Evolutionary conservation across 495 filamentous ascomycete species (phyloP), one percentile per base, ranked within the genome.

Genomic region (Lentithecium fluviatile): DNA sequence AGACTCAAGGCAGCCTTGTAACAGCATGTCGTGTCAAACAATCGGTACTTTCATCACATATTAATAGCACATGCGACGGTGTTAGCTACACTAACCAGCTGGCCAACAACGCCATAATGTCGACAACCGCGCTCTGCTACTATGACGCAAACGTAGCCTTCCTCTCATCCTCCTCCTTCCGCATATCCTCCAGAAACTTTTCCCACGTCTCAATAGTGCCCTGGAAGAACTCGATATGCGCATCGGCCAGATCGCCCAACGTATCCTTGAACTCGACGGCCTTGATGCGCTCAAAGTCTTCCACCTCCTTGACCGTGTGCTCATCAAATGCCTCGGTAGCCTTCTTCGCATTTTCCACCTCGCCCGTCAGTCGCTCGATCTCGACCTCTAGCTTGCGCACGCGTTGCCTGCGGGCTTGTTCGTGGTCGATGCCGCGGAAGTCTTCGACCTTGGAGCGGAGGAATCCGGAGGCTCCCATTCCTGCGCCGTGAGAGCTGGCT

Each of bases 241-340:
- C 84, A 65, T 91, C 89, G 8, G 92, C 91, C 45, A 97, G 76
- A 24, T 80, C 83, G 12, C 88, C 89, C 60, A 97, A 79, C 50
- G 91, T 91, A 64, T 88, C 84, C 67, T 89, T 89, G 73, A 98
- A 93, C 78, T 98, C 94, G 52, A 88, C 79, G 25, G 88, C 84
- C 76, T 98, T 98, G 80, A 97, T 96, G 43, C 91, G 83, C 76
- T 97, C 94, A 71, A 98, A 98, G 71, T 95, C 92, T 13, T 79
- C 83, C 1, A 96, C 89, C 77, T 98, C 94, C 49, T 86, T 86
- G 7, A 97, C 85, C 21, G 96, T 91, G 75, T 97, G 90, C 66
- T 96, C 91, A 73, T 95, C 94, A 63, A 97, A 97, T 68, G 83
- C 85, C 68, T 97, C 90, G 1, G 85, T 88, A 12, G 85, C 85